Evolutionary conservation across 2,329 filamentous ascomycete genomes (phyloP).

Genomic region (Conoideocrella luteorostrata): DNA sequence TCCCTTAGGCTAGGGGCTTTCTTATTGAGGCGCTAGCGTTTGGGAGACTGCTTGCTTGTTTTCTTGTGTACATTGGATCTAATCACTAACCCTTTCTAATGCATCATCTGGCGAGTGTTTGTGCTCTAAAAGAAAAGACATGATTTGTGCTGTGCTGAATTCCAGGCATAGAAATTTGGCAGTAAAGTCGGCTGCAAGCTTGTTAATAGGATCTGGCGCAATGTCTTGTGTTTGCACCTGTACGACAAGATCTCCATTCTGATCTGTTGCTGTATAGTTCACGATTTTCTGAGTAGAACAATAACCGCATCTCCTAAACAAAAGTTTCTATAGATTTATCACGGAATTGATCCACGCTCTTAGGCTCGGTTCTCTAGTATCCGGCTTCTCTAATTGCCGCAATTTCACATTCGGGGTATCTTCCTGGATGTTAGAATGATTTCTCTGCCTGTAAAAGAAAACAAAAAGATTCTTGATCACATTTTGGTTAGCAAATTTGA

Average conservation of each 20-base stretch:
- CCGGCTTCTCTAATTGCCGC: no score
- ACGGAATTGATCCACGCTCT: no score
- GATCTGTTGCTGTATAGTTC: neutral
- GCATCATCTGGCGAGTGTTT: neutral
- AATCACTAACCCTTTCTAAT: neutral
- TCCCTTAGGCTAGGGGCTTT: no score
- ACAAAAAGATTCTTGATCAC: neutral
- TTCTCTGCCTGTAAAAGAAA: neutral
- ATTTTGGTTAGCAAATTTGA: neutral
- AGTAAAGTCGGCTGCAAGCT: neutral
- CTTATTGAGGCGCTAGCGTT: no score
- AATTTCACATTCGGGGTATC: no score
- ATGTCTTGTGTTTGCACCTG: neutral
- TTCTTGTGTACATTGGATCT: neutral
- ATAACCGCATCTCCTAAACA: no score
- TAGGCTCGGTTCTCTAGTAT: neutral
- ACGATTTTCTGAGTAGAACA: no score
- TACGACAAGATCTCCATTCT: neutral
- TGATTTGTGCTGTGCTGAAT: neutral
- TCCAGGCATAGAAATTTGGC: neutral
- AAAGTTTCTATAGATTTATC: no score
- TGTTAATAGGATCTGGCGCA: neutral
- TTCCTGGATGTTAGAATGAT: neutral
- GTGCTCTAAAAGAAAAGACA: neutral
- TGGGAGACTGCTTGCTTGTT: neutral